Evolutionary conservation across 805 yeast genomes (phyloP), one percentile per base, ranked within the genome.

Genomic region (Suhomyces pyralidae): DNA sequence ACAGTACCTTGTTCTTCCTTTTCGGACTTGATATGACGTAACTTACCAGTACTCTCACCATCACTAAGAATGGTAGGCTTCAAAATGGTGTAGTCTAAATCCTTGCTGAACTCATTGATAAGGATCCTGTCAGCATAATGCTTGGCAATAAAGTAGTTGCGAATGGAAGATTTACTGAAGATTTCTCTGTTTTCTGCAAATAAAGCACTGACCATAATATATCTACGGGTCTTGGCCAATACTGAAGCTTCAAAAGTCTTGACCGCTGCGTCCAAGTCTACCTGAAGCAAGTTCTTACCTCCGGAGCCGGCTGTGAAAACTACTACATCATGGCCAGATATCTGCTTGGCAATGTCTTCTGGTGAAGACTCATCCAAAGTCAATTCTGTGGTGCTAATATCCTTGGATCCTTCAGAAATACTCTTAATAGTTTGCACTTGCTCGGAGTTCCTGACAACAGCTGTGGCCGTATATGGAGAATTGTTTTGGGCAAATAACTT

Each of bases 261-360:
- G 30, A 81, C 80, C 7, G 84, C 83, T 3, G 84, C 85, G 61
- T 84, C 88, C 53, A 83, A 68, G 59, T 84, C 89, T n/a, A 84
- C 80, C 20, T 76, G 69, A 49, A 82, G 69, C 7, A 77, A 58
- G 14, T 80, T 79, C 45, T 77, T 78, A 2, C 87, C 88, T 17
- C 81, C 84, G 2, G 86, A 81, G 7, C 88, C 88, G 0, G 86
- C 88, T 40, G 80, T 68, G 69, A 83, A 81, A 0, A 84, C 81
- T 4, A 84, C 81, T 7, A 83, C 82, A 57, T 81, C 82, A 36
- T 71, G 74, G 3, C 82, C 85, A 42, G 67, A 63, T 34, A 84
- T 60, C 0, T 66, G 68, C 2, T 61, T 55, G 0, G 74, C 66
- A 30, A 83, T 62, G 3, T 71, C 66, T 1, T 55, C 58, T 2